These are phyloP conservation scores for Leccinum pallidistipes DNA, from an alignment of 1,284 basidiomycete species.

Conservation along the genomic window DNA sequence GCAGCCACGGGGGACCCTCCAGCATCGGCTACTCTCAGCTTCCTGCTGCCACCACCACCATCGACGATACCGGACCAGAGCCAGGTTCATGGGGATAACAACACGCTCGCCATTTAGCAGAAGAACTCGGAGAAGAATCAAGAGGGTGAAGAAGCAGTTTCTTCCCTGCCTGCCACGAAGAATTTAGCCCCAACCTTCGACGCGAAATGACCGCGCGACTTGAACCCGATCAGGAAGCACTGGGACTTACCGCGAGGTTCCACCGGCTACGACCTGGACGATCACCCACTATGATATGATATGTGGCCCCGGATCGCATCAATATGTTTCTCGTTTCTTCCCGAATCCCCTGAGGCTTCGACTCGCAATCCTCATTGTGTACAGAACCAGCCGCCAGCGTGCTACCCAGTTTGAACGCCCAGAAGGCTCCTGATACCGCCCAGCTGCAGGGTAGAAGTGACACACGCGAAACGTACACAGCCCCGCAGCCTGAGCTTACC, in stretches of 20 bases:
- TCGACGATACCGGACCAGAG: no score
- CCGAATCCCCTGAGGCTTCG: neutral
- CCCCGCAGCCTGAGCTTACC: constrained; percentile 7
- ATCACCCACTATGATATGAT: neutral
- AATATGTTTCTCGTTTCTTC: neutral
- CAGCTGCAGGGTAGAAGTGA: neutral
- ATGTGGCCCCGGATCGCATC: neutral
- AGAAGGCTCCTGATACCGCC: neutral
- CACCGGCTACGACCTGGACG: neutral
- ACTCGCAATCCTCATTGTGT: neutral
- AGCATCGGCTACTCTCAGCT: no score
- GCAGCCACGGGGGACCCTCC: no score
- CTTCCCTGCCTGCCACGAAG: no score
- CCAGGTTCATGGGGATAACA: no score
- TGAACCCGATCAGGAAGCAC: constrained; percentile 9
- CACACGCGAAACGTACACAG: constrained; percentile 14
- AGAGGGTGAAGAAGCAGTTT: no score
- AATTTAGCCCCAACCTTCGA: constrained; percentile 10
- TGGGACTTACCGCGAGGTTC: constrained; percentile 7
- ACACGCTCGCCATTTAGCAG: no score
- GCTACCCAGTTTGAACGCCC: neutral
- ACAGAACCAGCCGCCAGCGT: neutral
- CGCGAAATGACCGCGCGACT: constrained; percentile 34
- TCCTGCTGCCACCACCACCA: no score
- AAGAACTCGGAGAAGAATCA: no score